A percentile compares a stretch with the other conserved stretches of the same genome.
phyloP scores from a whole-genome alignment of 75 land plant genomes.

The Isoetes taiwanensis region DNA sequence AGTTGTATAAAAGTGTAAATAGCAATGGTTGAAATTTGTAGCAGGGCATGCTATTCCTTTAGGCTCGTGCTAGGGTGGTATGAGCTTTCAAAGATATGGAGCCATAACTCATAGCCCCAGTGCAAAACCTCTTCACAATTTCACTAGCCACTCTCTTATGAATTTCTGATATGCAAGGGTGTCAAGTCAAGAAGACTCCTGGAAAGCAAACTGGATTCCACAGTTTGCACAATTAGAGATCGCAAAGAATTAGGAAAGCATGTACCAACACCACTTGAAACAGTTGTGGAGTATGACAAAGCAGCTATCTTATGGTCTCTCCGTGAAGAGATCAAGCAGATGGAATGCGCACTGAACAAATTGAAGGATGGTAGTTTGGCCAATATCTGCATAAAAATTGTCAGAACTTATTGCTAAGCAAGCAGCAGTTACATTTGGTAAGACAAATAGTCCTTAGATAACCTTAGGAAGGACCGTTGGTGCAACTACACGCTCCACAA shows the following conservation, averaged over 20 bases:
- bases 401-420: no score
- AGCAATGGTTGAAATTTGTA: no score
- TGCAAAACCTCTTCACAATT: slow-evolving; percentile 93
- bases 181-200: slow-evolving; percentile 92
- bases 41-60: no score
- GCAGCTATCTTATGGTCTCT: slow-evolving; percentile 74
- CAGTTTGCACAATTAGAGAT: slow-evolving; percentile 91
- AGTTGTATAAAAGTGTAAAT: no score
- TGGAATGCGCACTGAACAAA: slow-evolving; percentile 64
- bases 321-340: slow-evolving; percentile 89
- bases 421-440: no score
- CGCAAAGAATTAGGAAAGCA: slow-evolving; percentile 89
- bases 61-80: slow-evolving; percentile 80
- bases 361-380: no score
- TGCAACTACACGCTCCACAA: slow-evolving; percentile 96
- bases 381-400: no score
- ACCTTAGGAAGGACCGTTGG: slow-evolving; percentile 96
- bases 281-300: slow-evolving; percentile 84
- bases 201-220: slow-evolving; percentile 86
- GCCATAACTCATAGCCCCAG: slow-evolving; percentile 99
- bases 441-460: no score
- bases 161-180: slow-evolving; percentile 91
- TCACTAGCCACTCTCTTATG: no score
- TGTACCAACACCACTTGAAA: slow-evolving; percentile 95
- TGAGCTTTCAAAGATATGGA: slow-evolving; percentile 96